These are phyloP conservation scores for Stachybotrys elegans DNA, from an alignment of 2,329 filamentous ascomycete species.

Conservation along the genomic window DNA sequence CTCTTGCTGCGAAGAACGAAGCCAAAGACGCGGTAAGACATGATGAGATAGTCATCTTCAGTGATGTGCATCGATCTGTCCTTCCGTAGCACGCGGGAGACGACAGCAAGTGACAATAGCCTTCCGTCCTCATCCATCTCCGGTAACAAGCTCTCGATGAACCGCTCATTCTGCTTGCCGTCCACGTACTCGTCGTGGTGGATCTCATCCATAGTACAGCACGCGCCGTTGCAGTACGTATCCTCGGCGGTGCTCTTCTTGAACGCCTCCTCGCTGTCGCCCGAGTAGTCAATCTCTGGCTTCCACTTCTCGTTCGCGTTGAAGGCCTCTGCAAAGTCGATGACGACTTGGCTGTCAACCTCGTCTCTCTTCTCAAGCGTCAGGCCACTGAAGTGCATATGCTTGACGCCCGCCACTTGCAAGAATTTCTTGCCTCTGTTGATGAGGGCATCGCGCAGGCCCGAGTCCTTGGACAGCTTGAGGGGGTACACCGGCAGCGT, in stretches of 20 bases:
- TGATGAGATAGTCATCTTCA: constrained; percentile 19
- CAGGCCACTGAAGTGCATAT: constrained; percentile 22
- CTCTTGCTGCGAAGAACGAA: constrained; percentile 26
- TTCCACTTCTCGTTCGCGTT: neutral
- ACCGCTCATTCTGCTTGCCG: constrained; percentile 4
- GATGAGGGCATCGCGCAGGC: constrained; percentile 11
- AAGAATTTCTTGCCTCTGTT: constrained; percentile 15
- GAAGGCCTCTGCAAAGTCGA: constrained; percentile 23
- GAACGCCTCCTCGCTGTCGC: neutral
- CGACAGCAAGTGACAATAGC: neutral
- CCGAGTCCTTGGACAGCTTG: constrained; percentile 1
- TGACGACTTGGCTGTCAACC: constrained; percentile 24
- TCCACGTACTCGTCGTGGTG: constrained; percentile 7
- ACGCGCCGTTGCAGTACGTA: neutral
- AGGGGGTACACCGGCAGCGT: constrained; percentile 21
- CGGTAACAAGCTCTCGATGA: constrained; percentile 2
- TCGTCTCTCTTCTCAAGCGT: constrained; percentile 18
- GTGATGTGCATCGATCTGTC: neutral
- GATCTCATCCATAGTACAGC: neutral
- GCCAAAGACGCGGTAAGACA: constrained; percentile 26
- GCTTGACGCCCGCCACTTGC: constrained; percentile 11
- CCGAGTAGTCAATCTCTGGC: neutral
- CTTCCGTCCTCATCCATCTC: neutral
- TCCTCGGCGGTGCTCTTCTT: neutral
- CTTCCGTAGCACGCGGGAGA: neutral